phyloP scores from a whole-genome alignment of 75 land plant genomes.

The Pinus albicaulis region DNA sequence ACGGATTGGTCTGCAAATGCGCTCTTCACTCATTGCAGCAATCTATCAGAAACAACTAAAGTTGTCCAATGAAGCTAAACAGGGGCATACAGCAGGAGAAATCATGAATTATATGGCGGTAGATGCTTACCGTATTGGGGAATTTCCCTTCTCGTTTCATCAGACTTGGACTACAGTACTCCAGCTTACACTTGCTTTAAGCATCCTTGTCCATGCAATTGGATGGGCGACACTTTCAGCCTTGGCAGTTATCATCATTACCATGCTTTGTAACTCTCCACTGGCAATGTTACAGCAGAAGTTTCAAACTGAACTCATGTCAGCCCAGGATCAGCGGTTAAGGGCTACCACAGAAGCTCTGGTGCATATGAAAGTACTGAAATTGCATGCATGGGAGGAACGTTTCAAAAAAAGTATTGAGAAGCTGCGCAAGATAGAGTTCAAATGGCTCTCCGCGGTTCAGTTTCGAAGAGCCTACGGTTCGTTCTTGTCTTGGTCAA shows the following conservation, averaged over 20 bases:
- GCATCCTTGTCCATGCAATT: slow-evolving; percentile 50
- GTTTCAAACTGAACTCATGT: neutral
- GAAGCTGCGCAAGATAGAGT: too few relatives aligned
- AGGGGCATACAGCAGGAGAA: slow-evolving; percentile 39
- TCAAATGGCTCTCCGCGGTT: too few relatives aligned
- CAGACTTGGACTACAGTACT: slow-evolving; percentile 54
- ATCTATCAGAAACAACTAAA: too few relatives aligned
- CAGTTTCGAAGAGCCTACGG: too few relatives aligned
- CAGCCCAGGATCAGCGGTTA: slow-evolving; percentile 64
- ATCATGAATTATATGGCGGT: slow-evolving; percentile 63
- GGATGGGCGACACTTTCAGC: slow-evolving; percentile 54
- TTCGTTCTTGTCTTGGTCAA: slow-evolving; percentile 66
- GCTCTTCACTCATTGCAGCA: too few relatives aligned
- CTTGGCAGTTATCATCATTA: too few relatives aligned
- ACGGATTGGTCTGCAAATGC: slow-evolving; percentile 15
- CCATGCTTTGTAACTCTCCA: slow-evolving; percentile 30
- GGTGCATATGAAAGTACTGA: too few relatives aligned
- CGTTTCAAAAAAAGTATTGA: too few relatives aligned
- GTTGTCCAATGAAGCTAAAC: slow-evolving; percentile 15
- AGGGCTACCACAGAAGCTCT: slow-evolving; percentile 45
- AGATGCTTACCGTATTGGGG: slow-evolving; percentile 36
- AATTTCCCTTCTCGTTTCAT: slow-evolving; percentile 35
- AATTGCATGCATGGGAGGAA: too few relatives aligned
- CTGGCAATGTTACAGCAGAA: slow-evolving; percentile 46
- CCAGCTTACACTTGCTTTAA: slow-evolving; percentile 49